Percentiles rank a stretch among this genome's conserved stretches.
Evolutionary conservation across 2,329 filamentous ascomycete species (phyloP).

Genomic region (Scortechinia acanthostroma): DNA sequence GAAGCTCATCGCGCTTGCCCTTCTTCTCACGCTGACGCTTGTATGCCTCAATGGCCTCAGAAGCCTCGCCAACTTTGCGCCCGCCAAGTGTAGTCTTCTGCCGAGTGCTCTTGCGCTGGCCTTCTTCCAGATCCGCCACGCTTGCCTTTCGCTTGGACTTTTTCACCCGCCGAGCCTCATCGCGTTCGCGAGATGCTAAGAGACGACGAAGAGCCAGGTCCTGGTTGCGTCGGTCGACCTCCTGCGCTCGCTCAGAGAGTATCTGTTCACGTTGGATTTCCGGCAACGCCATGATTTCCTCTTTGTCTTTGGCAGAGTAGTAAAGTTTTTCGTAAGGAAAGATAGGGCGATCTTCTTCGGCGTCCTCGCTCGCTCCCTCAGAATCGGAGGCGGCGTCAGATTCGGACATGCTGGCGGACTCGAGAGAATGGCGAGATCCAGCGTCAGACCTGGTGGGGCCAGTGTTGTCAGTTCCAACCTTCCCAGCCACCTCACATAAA

Average conservation of each 20-base stretch:
- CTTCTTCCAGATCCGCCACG: constrained; percentile 53
- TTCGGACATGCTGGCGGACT: constrained; percentile 76
- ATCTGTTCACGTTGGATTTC: constrained; percentile 61
- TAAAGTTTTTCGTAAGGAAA: constrained; percentile 19
- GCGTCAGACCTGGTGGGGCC: constrained; percentile 82
- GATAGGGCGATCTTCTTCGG: neutral
- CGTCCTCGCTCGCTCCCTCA: constrained; percentile 68
- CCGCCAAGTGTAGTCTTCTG: constrained; percentile 40
- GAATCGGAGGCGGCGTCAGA: constrained; percentile 73
- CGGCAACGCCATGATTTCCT: constrained; percentile 54
- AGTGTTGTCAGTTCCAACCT: constrained; percentile 81
- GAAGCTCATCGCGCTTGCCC: constrained; percentile 34
- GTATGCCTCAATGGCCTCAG: constrained; percentile 36
- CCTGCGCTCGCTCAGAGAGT: neutral
- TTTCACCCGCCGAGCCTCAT: constrained; percentile 59
- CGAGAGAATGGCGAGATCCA: constrained; percentile 75
- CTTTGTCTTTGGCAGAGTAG: constrained; percentile 51
- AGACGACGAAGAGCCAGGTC: neutral
- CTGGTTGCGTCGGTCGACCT: constrained; percentile 68
- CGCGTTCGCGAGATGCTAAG: constrained; percentile 56
- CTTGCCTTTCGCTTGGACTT: constrained; percentile 62
- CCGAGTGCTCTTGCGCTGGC: constrained; percentile 42
- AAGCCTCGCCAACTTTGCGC: constrained; percentile 45
- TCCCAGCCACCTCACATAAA: constrained; percentile 53
- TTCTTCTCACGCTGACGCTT: constrained; percentile 54